A percentile compares a stretch with the other conserved stretches of the same genome.
phyloP scores from a whole-genome alignment of 2,329 filamentous ascomycete genomes.

The Epichloe uncinata region DNA sequence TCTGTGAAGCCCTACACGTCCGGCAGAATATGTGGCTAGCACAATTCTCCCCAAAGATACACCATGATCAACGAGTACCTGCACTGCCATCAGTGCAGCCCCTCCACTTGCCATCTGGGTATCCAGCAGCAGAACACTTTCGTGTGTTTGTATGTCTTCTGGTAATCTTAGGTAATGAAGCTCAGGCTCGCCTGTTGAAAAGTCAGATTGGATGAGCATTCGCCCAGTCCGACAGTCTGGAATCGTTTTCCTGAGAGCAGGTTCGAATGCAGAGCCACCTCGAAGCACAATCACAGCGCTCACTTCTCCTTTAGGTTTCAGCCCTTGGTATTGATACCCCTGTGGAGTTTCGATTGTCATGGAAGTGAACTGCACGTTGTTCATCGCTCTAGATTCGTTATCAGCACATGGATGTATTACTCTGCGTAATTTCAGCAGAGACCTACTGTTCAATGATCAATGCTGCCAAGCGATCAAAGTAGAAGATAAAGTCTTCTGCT shows the following conservation, averaged over 20 bases:
- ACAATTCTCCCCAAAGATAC: constrained; percentile 75
- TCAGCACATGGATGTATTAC: constrained; percentile 5
- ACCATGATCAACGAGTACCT: constrained; percentile 89
- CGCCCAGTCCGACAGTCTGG: constrained; percentile 86
- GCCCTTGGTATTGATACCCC: constrained; percentile 55
- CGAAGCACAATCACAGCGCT: constrained; percentile 82
- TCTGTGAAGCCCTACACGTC: constrained; percentile 69
- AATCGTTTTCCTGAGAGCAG: constrained; percentile 76
- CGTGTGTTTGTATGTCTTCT: constrained; percentile 56
- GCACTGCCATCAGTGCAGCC: constrained; percentile 79
- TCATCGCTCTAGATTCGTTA: constrained; percentile 46
- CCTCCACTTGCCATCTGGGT: constrained; percentile 92
- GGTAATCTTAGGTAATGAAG: constrained; percentile 80
- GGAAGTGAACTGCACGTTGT: constrained; percentile 58
- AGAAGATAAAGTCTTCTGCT: constrained; percentile 91
- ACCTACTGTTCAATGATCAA: constrained; percentile 66
- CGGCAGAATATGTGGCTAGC: constrained; percentile 85
- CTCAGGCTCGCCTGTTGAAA: constrained; percentile 77
- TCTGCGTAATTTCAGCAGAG: not conserved
- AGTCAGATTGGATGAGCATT: constrained; percentile 80
- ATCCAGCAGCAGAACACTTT: constrained; percentile 76
- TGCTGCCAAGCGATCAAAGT: constrained; percentile 82
- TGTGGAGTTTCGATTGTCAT: constrained; percentile 56
- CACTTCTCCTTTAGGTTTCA: constrained; percentile 57
- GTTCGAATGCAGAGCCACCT: constrained; percentile 79